Conservation (phyloP, 352 stramenopile species). For the Stramenopiles sp. region DNA sequence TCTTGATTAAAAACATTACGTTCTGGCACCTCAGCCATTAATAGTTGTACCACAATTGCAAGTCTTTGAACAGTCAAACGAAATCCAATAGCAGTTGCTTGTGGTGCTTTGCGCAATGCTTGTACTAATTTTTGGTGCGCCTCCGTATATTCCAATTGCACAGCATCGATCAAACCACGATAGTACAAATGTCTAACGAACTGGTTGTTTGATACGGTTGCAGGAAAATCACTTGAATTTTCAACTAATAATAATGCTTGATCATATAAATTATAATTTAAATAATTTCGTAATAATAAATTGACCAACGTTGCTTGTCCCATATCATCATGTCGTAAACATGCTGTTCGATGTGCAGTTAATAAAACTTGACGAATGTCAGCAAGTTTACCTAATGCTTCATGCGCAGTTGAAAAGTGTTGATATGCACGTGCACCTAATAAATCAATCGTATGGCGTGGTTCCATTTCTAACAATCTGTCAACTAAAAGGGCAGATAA, state of each 20-base stretch:
- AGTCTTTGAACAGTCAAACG: constrained; percentile 84
- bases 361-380: constrained; percentile 30
- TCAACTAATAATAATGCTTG: constrained; percentile 73
- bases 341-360: constrained; percentile 53
- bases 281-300: constrained; percentile 62
- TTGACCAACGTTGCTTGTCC: constrained; percentile 68
- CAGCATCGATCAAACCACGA: constrained; percentile 75
- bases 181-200: constrained; percentile 94
- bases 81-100: constrained; percentile 85
- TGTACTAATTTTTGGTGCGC: constrained; percentile 86
- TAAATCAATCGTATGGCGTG: too few relatives aligned
- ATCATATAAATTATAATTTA: constrained; percentile 65
- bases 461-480: too few relatives aligned
- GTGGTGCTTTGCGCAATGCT: constrained; percentile 82
- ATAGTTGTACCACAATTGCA: constrained; percentile 81
- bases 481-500: too few relatives aligned
- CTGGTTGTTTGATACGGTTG: constrained; percentile 90
- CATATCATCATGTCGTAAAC: constrained; percentile 60
- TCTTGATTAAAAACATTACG: constrained; percentile 70
- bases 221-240: constrained; percentile 55
- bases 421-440: too few relatives aligned
- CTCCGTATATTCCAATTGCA: constrained; percentile 91
- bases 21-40: constrained; percentile 93
- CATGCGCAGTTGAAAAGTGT: too few relatives aligned
- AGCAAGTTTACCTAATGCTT: constrained; percentile 9